Conservation (phyloP, 2,329 filamentous ascomycete species). For the Aspergillus hiratsukae region DNA sequence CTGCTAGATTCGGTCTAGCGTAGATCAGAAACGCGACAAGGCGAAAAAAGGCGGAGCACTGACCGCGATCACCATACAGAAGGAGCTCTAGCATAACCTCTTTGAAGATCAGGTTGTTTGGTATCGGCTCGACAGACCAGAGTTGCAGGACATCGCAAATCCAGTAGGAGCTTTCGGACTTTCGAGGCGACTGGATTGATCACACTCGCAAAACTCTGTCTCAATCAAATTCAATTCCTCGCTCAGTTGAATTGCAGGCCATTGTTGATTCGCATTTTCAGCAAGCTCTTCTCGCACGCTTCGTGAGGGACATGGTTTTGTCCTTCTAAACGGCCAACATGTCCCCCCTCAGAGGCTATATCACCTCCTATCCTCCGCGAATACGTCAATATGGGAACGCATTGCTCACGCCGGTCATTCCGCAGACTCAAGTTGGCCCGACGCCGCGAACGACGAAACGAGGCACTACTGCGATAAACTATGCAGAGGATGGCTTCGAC, state of each 20-base stretch:
- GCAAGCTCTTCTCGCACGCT: constrained; percentile 12
- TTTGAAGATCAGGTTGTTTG: constrained; percentile 1
- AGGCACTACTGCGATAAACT: constrained; percentile 94
- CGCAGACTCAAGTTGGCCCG: constrained; percentile 61
- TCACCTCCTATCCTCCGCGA: constrained; percentile 86
- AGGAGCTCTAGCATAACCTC: constrained; percentile 10
- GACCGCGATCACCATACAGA: constrained; percentile 20
- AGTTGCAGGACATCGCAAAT: background rate
- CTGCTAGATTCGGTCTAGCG: constrained; percentile 24
- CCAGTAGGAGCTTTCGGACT: background rate
- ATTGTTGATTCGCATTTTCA: constrained; percentile 5
- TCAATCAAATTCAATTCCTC: background rate
- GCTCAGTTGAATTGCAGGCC: constrained; percentile 16
- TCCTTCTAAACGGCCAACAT: constrained; percentile 36
- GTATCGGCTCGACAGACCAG: background rate
- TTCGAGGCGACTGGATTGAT: background rate
- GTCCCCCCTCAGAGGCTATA: constrained; percentile 74
- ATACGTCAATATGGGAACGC: constrained; percentile 89
- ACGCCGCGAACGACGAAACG: constrained; percentile 87
- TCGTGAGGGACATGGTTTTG: constrained; percentile 34
- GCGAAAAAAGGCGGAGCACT: constrained; percentile 19
- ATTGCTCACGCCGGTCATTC: constrained; percentile 78
- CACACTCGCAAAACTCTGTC: background rate
- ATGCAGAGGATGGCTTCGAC: constrained; percentile 93
- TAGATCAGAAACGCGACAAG: constrained; percentile 27